phyloP scores from a whole-genome alignment of 495 filamentous ascomycete genomes.

The Hypoxylon subgilvum region DNA sequence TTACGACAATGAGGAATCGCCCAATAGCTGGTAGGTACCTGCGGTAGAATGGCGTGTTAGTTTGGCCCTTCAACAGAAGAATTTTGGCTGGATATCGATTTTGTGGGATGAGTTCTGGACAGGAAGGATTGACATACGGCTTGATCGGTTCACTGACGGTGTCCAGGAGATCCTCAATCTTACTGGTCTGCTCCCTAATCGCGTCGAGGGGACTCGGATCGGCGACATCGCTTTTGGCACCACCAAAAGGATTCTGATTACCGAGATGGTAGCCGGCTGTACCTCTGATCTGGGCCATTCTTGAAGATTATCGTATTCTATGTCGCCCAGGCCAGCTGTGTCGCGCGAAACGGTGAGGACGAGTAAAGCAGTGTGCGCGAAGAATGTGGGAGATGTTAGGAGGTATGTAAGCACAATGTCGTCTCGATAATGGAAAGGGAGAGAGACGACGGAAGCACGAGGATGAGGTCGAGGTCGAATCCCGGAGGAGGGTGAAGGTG shows the following conservation, averaged over 20 bases:
- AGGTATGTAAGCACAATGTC: background rate
- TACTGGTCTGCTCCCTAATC: constrained; percentile 93
- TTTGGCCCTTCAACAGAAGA: background rate
- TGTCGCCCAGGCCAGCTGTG: constrained; percentile 33
- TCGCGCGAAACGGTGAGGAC: constrained; percentile 13
- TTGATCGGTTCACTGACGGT: constrained; percentile 88
- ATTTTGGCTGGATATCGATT: background rate
- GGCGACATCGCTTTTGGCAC: constrained; percentile 60
- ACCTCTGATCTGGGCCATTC: constrained; percentile 95
- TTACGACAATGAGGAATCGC: constrained; percentile 96
- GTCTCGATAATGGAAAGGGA: background rate
- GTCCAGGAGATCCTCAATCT: constrained; percentile 95
- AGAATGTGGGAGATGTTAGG: constrained; percentile 8
- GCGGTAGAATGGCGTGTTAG: constrained; percentile 38
- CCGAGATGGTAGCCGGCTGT: constrained; percentile 95
- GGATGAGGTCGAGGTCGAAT: background rate
- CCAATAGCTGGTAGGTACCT: constrained; percentile 95
- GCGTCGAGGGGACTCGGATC: constrained; percentile 89
- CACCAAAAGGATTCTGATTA: constrained; percentile 72
- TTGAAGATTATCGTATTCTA: constrained; percentile 10
- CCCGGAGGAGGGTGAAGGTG: background rate
- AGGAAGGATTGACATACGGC: constrained; percentile 72
- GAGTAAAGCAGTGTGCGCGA: background rate
- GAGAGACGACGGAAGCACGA: background rate
- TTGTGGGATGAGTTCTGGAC: background rate